These are phyloP conservation scores for Lachancea fermentati DNA, from an alignment of 805 yeast genomes.

Conservation along the genomic window DNA sequence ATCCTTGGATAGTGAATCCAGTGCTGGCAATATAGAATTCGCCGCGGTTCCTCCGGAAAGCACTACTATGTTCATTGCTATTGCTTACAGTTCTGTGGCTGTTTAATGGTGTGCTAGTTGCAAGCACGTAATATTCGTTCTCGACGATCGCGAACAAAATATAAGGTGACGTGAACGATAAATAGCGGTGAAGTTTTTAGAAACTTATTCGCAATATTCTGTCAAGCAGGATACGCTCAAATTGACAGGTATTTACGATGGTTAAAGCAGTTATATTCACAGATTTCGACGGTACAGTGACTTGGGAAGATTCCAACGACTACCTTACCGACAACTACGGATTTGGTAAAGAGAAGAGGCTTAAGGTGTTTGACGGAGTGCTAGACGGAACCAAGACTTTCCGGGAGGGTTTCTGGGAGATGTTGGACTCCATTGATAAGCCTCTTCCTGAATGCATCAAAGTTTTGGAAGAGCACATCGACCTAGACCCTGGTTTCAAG, in stretches of 20 bases:
- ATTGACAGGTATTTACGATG: slow-evolving; percentile 13
- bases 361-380: slow-evolving; percentile 63
- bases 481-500: slow-evolving; percentile 87
- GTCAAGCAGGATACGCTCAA: not conserved
- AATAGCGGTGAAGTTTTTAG: not conserved
- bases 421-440: slow-evolving; percentile 72
- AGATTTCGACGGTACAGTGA: slow-evolving; percentile 98
- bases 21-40: slow-evolving; percentile 61
- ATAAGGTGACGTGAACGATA: not conserved
- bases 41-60: slow-evolving; percentile 89
- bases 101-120: not conserved
- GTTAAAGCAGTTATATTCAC: slow-evolving; percentile 80
- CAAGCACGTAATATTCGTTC: not conserved
- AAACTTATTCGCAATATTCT: not conserved
- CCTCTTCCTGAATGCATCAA: slow-evolving; percentile 84
- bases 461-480: slow-evolving; percentile 53
- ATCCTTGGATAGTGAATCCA: slow-evolving; percentile 39
- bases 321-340: slow-evolving; percentile 85
- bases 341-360: slow-evolving; percentile 66
- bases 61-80: slow-evolving; percentile 31
- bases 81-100: not conserved
- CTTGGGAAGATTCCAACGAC: slow-evolving; percentile 92
- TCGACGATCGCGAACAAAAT: not conserved
- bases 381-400: slow-evolving; percentile 62
- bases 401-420: slow-evolving; percentile 75